phyloP scores from a whole-genome alignment of 345 rosid species.

The Camelina laxa region DNA sequence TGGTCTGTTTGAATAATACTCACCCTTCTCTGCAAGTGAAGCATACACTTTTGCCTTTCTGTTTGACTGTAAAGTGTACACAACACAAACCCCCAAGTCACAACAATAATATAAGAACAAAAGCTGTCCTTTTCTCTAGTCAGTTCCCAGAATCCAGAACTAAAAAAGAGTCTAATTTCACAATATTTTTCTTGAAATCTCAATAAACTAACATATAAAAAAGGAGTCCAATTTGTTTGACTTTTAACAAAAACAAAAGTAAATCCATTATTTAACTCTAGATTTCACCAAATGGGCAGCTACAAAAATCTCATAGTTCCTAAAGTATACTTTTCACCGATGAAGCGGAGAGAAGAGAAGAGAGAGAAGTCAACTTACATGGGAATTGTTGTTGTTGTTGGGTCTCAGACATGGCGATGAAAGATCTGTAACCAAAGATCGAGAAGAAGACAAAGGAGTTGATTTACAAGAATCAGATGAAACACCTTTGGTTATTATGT shows the following conservation, averaged over 20 bases:
- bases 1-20: conserved; percentile 74
- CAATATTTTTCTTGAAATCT: neutral
- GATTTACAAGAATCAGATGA: conserved; percentile 52
- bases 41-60: conserved; percentile 64
- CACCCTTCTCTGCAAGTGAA: conserved; percentile 77
- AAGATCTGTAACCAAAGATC: conserved; percentile 57
- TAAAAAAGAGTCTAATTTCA: conserved; percentile 18
- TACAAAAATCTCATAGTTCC: neutral
- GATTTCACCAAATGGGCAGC: conserved; percentile 10
- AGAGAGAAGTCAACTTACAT: conserved; percentile 38
- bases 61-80: conserved; percentile 48
- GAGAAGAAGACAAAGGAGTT: conserved; percentile 49
- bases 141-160: neutral
- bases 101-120: conserved; percentile 23
- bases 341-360: neutral
- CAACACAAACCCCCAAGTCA: conserved; percentile 40
- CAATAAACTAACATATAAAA: neutral
- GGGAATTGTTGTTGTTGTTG: conserved; percentile 41
- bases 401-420: conserved; percentile 46
- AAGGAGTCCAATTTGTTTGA: conserved; percentile 28
- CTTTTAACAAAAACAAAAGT: conserved; percentile 18
- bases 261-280: conserved; percentile 43
- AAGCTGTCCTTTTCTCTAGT: conserved; percentile 27
- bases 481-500: conserved; percentile 42
- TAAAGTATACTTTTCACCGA: neutral